phyloP scores from a whole-genome alignment of 192 early-diverging fungal species.

The Entomortierella chlamydospora region DNA sequence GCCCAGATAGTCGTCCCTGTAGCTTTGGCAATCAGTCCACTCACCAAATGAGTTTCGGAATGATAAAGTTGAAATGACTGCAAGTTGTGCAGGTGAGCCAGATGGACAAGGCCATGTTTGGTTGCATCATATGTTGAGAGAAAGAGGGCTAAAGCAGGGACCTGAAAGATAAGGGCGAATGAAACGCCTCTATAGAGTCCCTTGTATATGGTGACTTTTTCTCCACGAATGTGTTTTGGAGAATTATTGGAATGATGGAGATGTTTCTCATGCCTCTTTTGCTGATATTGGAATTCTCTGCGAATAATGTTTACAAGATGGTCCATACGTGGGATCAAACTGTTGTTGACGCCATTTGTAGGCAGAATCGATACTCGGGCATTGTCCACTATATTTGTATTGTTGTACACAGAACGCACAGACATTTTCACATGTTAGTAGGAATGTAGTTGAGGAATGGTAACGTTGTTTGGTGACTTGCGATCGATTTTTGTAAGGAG shows the following conservation, averaged over 20 bases:
- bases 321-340: slow-evolving; percentile 27
- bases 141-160: slow-evolving; percentile 36
- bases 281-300: slow-evolving; percentile 8
- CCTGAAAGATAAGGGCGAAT: slow-evolving; percentile 38
- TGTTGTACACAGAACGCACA: not conserved
- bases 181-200: slow-evolving; percentile 32
- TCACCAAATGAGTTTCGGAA: slow-evolving; percentile 30
- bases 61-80: slow-evolving; percentile 9
- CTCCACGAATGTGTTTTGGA: not conserved
- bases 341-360: slow-evolving; percentile 9
- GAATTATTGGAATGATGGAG: not conserved
- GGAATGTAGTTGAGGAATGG: too few relatives aligned
- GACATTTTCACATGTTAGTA: not conserved
- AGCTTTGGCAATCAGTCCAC: slow-evolving; percentile 36
- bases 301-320: slow-evolving; percentile 5
- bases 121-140: slow-evolving; percentile 41
- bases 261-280: not conserved
- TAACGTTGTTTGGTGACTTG: too few relatives aligned
- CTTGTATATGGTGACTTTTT: slow-evolving; percentile 13
- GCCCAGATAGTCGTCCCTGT: slow-evolving; percentile 33
- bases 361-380: slow-evolving; percentile 17
- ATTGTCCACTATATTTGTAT: slow-evolving; percentile 27
- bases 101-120: slow-evolving; percentile 11
- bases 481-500: too few relatives aligned
- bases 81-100: slow-evolving; percentile 5